Evolutionary conservation across 768 basidiomycete genomes (phyloP).

Genomic region (Tylopilus rubrobrunneus): DNA sequence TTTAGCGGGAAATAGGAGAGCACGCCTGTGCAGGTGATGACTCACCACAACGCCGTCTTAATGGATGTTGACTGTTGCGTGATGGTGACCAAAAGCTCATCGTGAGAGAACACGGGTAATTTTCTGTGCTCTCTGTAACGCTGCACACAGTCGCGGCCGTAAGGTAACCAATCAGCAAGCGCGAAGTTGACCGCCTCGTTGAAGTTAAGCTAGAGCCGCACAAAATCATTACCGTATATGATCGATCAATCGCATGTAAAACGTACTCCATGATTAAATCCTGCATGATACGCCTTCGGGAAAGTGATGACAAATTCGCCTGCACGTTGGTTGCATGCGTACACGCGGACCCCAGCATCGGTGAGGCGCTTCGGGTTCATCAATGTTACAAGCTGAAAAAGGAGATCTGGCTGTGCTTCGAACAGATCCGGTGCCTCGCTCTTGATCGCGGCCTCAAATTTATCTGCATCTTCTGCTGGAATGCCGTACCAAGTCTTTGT

Average conservation of each 20-base stretch:
- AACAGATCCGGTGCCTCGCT: constrained; percentile 96
- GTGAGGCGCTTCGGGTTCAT: constrained; percentile 90
- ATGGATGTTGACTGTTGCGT: constrained; percentile 92
- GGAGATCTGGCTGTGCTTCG: constrained; percentile 93
- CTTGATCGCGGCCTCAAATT: constrained; percentile 94
- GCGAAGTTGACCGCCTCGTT: constrained; percentile 99
- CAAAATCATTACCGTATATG: constrained; percentile 20
- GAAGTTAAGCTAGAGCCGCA: constrained; percentile 76
- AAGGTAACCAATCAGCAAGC: constrained; percentile 88
- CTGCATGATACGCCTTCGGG: constrained; percentile 96
- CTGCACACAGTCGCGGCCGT: constrained; percentile 83
- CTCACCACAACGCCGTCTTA: constrained; percentile 89
- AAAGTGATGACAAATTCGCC: constrained; percentile 98
- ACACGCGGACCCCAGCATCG: constrained; percentile 88
- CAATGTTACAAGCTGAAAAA: constrained; percentile 96
- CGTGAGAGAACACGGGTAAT: constrained; percentile 96
- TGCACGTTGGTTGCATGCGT: constrained; percentile 92
- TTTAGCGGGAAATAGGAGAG: constrained; percentile 20
- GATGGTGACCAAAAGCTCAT: constrained; percentile 95
- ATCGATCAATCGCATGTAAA: constrained; percentile 25
- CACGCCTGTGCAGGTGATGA: constrained; percentile 14
- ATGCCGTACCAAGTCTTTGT: constrained; percentile 99
- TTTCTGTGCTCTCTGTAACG: constrained; percentile 90
- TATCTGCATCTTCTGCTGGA: constrained; percentile 91
- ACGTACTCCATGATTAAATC: constrained; percentile 96